A percentile compares a stretch with the other conserved stretches of the same genome.
Conservation (phyloP, 768 basidiomycete genomes). For the Suillus brevipes region DNA sequence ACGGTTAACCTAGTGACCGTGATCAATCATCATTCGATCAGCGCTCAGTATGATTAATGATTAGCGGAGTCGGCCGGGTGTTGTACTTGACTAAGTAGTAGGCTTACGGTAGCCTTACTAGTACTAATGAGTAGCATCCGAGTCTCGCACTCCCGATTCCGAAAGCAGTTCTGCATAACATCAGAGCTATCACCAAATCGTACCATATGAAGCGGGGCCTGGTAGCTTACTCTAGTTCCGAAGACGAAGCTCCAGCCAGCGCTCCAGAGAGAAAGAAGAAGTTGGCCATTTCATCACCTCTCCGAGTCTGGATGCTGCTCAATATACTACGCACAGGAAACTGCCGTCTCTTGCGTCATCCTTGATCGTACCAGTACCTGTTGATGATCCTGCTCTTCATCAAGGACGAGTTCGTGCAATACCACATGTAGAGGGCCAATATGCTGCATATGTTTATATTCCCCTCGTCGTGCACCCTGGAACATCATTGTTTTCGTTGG, state of each 20-base stretch:
- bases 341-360: conserved; percentile 58
- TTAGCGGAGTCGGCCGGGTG: background rate
- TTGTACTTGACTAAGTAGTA: too few species aligned
- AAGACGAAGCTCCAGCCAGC: conserved; percentile 33
- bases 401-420: conserved; percentile 77
- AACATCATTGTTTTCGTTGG: conserved; percentile 45
- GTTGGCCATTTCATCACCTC: conserved; percentile 24
- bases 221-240: conserved; percentile 54
- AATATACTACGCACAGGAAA: conserved; percentile 43
- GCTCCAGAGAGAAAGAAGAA: conserved; percentile 41
- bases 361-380: conserved; percentile 47
- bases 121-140: too few species aligned
- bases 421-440: conserved; percentile 88
- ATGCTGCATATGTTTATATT: conserved; percentile 75
- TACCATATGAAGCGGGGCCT: conserved; percentile 33
- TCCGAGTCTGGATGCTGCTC: conserved; percentile 5
- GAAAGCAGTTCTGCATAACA: background rate
- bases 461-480: conserved; percentile 49
- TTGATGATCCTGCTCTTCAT: conserved; percentile 76
- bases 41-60: background rate
- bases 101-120: background rate
- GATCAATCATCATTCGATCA: background rate
- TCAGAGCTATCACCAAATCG: background rate
- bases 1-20: background rate
- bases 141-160: too few species aligned